Evolutionary conservation across 2,329 filamentous ascomycete genomes (phyloP), one percentile per base, ranked within the genome.

Genomic region (Arthrobotrys pseudoclavata): DNA sequence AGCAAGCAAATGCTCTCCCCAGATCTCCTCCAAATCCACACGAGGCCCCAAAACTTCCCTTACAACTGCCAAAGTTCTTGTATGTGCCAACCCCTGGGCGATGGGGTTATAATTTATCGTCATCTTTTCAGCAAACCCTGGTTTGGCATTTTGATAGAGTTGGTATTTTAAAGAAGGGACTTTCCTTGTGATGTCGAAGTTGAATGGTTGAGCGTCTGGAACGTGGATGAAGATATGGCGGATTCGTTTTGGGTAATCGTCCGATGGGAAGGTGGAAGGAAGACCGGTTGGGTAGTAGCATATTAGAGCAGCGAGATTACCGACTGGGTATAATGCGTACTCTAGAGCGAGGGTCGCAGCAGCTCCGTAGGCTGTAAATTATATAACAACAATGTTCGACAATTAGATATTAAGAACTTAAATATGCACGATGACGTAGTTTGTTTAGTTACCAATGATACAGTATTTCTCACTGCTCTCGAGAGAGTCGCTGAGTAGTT

Each of bases 11-110:
- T 95, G 91, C 83, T 94, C 91, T 6, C 93, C 91, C 92, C 92
- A 95, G 60, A 94, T 90, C 0, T 87, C 86, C 82, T 94, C 92
- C 7, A 94, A 87, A 79, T 94, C 90, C 81, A 94, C 93, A 77
- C 86, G 87, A 0, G 91, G 91, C 0, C 91, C 92, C 81, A 93
- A 92, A 0, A 88, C 91, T 76, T 86, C 87, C 47, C 89, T 86
- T 40, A 92, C 85, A 0, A 86, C 83, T 0, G 85, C 85, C 71
- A 94, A 81, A 40, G 88, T 90, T 6, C 92, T 86, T n/a, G 87
- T 88, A 87, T 90, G 93, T 0, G 91, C 91, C 20, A 93, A 81
- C n/a, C 87, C 87, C 1, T 90, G 88, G 0, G 87, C 87, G 2
- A 91, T 85, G 9, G 86, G 85, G 79, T 93, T 87, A 80, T 89